Percentiles rank a stretch among this genome's conserved stretches.
phyloP scores from a whole-genome alignment of 257 asterid genomes.

The Lycium barbarum region DNA sequence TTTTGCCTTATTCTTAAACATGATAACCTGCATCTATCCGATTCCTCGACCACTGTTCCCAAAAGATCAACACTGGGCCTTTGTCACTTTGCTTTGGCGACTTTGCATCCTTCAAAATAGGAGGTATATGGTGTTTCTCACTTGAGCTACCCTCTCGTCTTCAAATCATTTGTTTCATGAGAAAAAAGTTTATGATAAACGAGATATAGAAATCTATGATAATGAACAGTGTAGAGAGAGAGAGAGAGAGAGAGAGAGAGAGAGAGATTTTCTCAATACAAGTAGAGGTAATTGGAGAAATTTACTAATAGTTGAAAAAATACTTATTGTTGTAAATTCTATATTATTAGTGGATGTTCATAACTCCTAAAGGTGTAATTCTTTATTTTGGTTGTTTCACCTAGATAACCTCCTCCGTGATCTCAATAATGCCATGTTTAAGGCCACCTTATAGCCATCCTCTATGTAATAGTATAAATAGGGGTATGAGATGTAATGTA shows the following conservation, averaged over 20 bases:
- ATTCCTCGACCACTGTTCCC: background rate
- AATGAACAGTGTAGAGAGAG: background rate
- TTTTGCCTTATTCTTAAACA: background rate
- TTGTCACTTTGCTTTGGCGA: background rate
- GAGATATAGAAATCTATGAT: background rate
- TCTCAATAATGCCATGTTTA: background rate
- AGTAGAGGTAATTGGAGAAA: background rate
- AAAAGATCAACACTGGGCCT: background rate
- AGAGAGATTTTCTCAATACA: background rate
- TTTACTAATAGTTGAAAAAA: background rate
- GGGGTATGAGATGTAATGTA: background rate
- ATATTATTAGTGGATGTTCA: background rate
- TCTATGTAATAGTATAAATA: background rate
- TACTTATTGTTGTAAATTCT: background rate
- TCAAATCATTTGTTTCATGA: background rate
- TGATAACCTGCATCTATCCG: background rate
- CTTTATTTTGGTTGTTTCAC: background rate
- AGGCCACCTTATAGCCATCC: background rate
- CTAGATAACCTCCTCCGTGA: background rate
- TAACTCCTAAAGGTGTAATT: background rate
- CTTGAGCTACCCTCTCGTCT: background rate
- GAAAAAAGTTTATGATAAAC: background rate
- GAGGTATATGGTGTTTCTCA: background rate
- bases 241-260: background rate
- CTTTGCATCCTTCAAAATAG: background rate